Conservation (phyloP, 2,329 filamentous ascomycete species). For the Trichoderma atrobrunneum region DNA sequence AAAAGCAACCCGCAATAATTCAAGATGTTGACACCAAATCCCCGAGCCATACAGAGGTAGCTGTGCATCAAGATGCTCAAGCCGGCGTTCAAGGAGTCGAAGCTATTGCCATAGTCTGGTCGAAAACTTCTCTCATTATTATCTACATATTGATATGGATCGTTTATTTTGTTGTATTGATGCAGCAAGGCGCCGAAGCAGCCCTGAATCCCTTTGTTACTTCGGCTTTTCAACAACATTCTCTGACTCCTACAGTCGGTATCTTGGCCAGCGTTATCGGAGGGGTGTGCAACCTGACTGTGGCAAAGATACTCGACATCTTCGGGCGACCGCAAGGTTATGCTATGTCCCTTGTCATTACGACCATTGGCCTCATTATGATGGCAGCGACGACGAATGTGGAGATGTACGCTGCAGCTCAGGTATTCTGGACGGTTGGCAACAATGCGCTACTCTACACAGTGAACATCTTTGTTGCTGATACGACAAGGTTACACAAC, state of each 20-base stretch:
- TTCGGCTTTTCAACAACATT: conserved; percentile 46
- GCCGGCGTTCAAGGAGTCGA: conserved; percentile 39
- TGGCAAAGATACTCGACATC: conserved; percentile 61
- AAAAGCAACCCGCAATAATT: background rate
- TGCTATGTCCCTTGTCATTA: conserved; percentile 47
- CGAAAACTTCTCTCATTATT: conserved; percentile 18
- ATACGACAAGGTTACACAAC: conserved; percentile 16
- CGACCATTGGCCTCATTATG: conserved; percentile 51
- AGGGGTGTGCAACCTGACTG: conserved; percentile 57
- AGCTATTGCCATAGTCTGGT: conserved; percentile 40
- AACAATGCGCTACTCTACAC: background rate
- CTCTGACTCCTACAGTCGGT: conserved; percentile 46
- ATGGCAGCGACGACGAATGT: conserved; percentile 54
- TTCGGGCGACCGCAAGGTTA: conserved; percentile 61
- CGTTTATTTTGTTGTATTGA: conserved; percentile 9
- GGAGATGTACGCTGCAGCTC: conserved; percentile 48
- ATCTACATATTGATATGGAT: background rate
- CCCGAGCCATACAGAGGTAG: background rate
- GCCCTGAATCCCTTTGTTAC: conserved; percentile 42
- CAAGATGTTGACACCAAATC: background rate
- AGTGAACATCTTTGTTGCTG: conserved; percentile 18
- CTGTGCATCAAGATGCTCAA: conserved; percentile 23
- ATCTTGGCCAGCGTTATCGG: conserved; percentile 50
- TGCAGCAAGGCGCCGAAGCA: background rate
- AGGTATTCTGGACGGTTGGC: conserved; percentile 51